A percentile compares a stretch with the other conserved stretches of the same genome.
phyloP scores from a whole-genome alignment of 495 filamentous ascomycete species.

The Talaromyces wortmannii region DNA sequence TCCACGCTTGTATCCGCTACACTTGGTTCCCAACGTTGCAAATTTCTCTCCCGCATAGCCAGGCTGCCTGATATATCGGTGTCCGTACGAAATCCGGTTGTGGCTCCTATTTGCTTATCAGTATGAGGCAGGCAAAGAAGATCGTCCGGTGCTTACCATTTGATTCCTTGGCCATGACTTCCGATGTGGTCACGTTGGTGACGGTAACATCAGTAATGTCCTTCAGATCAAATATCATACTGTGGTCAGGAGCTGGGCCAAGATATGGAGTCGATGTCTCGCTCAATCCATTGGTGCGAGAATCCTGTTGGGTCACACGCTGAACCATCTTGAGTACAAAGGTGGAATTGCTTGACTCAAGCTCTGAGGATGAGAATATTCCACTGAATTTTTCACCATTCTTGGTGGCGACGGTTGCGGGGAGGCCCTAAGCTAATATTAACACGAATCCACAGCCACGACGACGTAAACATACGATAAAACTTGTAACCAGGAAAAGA shows the following conservation, averaged over 20 bases:
- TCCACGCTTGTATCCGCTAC: conserved; percentile 51
- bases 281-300: conserved; percentile 49
- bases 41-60: conserved; percentile 59
- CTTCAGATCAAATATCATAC: conserved; percentile 73
- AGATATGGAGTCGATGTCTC: conserved; percentile 47
- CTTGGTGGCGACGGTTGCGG: conserved; percentile 59
- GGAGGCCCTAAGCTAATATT: conserved; percentile 50
- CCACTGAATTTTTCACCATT: conserved; percentile 69
- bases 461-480: conserved; percentile 45
- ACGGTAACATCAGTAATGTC: conserved; percentile 66
- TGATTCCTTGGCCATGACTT: conserved; percentile 44
- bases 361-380: conserved; percentile 54
- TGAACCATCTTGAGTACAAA: conserved; percentile 81
- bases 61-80: conserved; percentile 76
- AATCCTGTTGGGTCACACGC: conserved; percentile 44
- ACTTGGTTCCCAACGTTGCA: conserved; percentile 82
- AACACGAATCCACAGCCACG: conserved; percentile 8
- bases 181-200: conserved; percentile 44
- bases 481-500: conserved; percentile 54
- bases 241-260: conserved; percentile 55
- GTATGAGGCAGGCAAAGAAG: background rate
- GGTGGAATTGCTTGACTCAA: conserved; percentile 50
- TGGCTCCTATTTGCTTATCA: conserved; percentile 27
- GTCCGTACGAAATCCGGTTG: conserved; percentile 74
- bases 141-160: conserved; percentile 58